A percentile compares a stretch with the other conserved stretches of the same genome.
These are phyloP conservation scores for Lyophyllum semitale DNA, from an alignment of 768 basidiomycete species.

Conservation along the genomic window DNA sequence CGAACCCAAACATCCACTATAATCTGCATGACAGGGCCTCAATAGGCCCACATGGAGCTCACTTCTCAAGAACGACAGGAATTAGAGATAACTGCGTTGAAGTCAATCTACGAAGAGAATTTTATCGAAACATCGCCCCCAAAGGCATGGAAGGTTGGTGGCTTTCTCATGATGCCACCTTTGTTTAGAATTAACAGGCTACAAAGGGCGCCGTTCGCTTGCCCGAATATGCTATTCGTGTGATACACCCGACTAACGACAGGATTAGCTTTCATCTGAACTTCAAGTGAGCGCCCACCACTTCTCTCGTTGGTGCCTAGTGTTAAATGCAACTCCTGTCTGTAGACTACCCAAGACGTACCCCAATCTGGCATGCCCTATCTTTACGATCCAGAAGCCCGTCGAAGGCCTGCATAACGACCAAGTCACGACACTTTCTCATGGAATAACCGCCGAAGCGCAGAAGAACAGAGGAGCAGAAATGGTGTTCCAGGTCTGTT, in stretches of 20 bases:
- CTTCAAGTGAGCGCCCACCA: conserved; percentile 54
- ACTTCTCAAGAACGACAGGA: conserved; percentile 66
- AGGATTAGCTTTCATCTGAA: conserved; percentile 69
- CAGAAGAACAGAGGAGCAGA: conserved; percentile 67
- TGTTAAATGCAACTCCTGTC: conserved; percentile 2
- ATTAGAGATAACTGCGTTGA: conserved; percentile 74
- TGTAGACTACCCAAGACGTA: conserved; percentile 80
- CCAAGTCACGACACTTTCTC: conserved; percentile 57
- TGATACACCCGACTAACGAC: conserved; percentile 62
- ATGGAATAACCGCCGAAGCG: conserved; percentile 64
- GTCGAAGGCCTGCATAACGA: conserved; percentile 57
- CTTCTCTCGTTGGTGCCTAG: neutral
- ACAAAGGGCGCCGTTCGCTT: conserved; percentile 64
- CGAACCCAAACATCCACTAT: conserved; percentile 21
- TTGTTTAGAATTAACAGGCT: conserved; percentile 4
- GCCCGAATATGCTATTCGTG: conserved; percentile 76
- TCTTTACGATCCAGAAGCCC: conserved; percentile 69
- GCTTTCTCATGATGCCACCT: neutral
- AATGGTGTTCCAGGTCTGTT: conserved; percentile 75
- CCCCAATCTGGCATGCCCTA: conserved; percentile 69
- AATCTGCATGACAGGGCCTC: conserved; percentile 21
- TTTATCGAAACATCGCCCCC: conserved; percentile 74
- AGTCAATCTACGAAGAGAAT: conserved; percentile 80
- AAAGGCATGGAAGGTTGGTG: conserved; percentile 79
- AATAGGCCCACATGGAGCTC: conserved; percentile 55